Base-by-base conservation (phyloP, 176 grass and related monocot species). In the Metroxylon sagu region DNA sequence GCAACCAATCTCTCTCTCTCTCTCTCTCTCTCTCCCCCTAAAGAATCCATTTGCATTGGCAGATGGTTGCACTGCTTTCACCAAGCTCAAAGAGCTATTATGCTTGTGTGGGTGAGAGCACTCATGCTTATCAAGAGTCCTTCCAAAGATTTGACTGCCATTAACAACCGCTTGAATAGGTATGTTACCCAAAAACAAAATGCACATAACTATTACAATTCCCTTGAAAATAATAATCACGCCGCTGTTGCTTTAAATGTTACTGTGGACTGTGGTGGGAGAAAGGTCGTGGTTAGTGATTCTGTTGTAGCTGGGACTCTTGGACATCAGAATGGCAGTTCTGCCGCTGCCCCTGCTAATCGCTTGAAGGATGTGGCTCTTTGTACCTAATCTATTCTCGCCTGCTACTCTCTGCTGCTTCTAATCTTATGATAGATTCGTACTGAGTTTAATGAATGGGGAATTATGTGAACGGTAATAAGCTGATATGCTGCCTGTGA, bases 21-120 rank as follows among this genome's bases (percentile, higher is more conserved):
- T n/a, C n/a, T n/a, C n/a, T 58, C 71, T 81, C 62, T 43, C 21
- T 23, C 21, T 23, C 21, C 21, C 1, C 21, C 0, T 23, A 23
- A 23, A 0, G 21, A 23, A 23, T 23, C 21, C 21, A 23, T 14
- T 14, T 14, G 35, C 35, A 43, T 43, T 43, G 35, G 2, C 80
- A 98, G 93, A 98, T 80, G 78, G 93, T 92, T 76, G 79, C 70
- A 54, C 76, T 98, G 62, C 87, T 92, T 54, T 98, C 93, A 7
- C 87, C 93, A 26, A 98, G 93, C 78, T 98, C 93, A 1, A 98
- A 98, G 81, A 98, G 93, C 73, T 98, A 89, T 26, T 98, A 92
- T 31, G 93, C 93, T 1, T 98, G 87, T 16, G 87, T 98, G 8
- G 93, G 93, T 1, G 87, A 98, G 85, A 98, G 93, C 18, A 98